A percentile compares a stretch with the other conserved stretches of the same genome.
phyloP scores from a whole-genome alignment of 768 basidiomycete genomes.

The Tricholoma hemisulphureum region DNA sequence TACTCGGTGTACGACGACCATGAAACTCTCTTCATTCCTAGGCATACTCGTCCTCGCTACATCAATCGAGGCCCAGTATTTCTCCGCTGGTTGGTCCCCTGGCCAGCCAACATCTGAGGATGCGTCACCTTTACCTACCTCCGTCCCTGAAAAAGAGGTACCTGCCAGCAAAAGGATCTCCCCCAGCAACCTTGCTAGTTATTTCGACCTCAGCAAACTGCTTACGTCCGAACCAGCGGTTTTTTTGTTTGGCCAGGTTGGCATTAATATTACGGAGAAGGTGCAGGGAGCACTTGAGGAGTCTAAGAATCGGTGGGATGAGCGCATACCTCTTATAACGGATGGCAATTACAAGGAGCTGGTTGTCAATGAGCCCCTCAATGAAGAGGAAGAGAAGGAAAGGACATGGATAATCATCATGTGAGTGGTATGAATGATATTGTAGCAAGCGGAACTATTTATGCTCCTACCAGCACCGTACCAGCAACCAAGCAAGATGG shows the following conservation, averaged over 20 bases:
- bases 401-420: conserved; percentile 78
- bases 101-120: conserved; percentile 52
- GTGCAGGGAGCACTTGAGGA: conserved; percentile 34
- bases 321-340: conserved; percentile 73
- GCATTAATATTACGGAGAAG: conserved; percentile 70
- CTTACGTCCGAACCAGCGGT: conserved; percentile 56
- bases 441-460: background rate
- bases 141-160: conserved; percentile 22
- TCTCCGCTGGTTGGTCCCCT: conserved; percentile 80
- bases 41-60: conserved; percentile 35
- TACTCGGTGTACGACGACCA: conserved; percentile 30
- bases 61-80: conserved; percentile 62
- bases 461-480: conserved; percentile 45
- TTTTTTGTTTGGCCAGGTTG: conserved; percentile 52
- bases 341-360: conserved; percentile 77
- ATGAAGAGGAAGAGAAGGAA: conserved; percentile 59
- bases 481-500: conserved; percentile 60
- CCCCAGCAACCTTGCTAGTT: conserved; percentile 21
- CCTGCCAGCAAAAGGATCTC: conserved; percentile 19
- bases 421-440: conserved; percentile 41
- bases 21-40: conserved; percentile 47
- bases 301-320: conserved; percentile 55
- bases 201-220: conserved; percentile 40
- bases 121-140: conserved; percentile 16
- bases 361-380: conserved; percentile 67